A percentile compares a stretch with the other conserved stretches of the same genome.
Conservation (phyloP, 495 filamentous ascomycete genomes). For the Daldinia childiae region DNA sequence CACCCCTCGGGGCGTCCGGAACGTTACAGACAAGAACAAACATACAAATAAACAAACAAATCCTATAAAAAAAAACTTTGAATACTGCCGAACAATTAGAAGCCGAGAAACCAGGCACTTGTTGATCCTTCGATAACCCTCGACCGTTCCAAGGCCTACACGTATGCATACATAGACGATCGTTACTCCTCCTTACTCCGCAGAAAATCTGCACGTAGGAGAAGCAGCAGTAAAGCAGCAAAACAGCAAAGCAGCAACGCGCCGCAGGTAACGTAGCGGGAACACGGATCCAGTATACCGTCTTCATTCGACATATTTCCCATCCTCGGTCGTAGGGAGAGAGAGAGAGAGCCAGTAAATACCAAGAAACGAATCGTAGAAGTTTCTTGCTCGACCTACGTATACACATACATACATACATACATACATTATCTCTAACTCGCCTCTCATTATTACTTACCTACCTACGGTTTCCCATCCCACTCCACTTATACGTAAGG, state of each 20-base stretch:
- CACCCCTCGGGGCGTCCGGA: slow-evolving; percentile 1
- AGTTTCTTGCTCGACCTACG: background rate
- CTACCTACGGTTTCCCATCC: background rate
- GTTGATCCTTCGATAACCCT: slow-evolving; percentile 31
- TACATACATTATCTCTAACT: background rate
- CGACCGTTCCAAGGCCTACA: slow-evolving; percentile 36
- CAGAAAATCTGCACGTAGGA: slow-evolving; percentile 10
- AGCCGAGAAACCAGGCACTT: slow-evolving; percentile 2
- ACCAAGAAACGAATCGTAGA: background rate
- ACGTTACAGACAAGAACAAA: background rate
- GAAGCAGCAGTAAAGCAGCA: background rate
- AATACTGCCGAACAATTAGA: background rate
- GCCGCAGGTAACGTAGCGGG: slow-evolving; percentile 7
- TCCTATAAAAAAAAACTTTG: too few relatives aligned
- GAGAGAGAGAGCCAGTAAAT: slow-evolving; percentile 9
- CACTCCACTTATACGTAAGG: background rate
- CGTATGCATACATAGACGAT: slow-evolving; percentile 39
- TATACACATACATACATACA: background rate
- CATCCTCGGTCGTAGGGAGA: background rate
- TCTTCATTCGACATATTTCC: background rate
- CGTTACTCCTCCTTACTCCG: slow-evolving; percentile 12
- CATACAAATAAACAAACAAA: slow-evolving; percentile 6
- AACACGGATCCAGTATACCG: slow-evolving; percentile 1
- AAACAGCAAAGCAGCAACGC: background rate
- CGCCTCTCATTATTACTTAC: background rate